These are phyloP conservation scores for Phytophthora fragariae DNA, from an alignment of 352 stramenopile genomes.

Conservation along the genomic window DNA sequence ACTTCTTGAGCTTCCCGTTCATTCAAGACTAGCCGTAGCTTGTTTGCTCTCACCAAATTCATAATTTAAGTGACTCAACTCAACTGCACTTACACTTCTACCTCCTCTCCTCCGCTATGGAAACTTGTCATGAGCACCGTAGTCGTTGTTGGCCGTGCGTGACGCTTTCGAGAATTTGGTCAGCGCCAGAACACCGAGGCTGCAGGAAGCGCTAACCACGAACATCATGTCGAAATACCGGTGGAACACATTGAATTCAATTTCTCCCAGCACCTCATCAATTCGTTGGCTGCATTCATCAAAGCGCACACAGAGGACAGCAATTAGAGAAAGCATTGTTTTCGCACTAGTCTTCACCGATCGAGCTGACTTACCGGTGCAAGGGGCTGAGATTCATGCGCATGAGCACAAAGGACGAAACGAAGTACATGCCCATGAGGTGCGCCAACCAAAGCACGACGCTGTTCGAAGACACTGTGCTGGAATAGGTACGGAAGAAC, in stretches of 20 bases:
- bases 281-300: conserved; percentile 63
- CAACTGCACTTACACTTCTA: conserved; percentile 16
- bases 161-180: conserved; percentile 87
- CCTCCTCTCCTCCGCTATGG: conserved; percentile 43
- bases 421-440: conserved; percentile 91
- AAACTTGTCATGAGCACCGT: conserved; percentile 80
- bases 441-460: conserved; percentile 85
- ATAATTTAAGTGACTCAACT: conserved; percentile 34
- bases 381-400: conserved; percentile 84
- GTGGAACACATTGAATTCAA: conserved; percentile 88
- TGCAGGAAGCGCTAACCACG: conserved; percentile 76
- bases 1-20: conserved; percentile 80
- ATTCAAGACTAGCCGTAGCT: conserved; percentile 45
- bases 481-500: conserved; percentile 84
- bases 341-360: not conserved
- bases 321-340: not conserved
- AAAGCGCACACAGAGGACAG: not conserved
- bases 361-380: conserved; percentile 56
- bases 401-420: conserved; percentile 90
- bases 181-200: conserved; percentile 60
- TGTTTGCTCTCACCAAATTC: conserved; percentile 10
- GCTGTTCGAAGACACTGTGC: conserved; percentile 84
- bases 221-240: conserved; percentile 90
- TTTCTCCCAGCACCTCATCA: conserved; percentile 83
- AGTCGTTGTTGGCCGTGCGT: conserved; percentile 77